Base-by-base conservation (phyloP, 208 protist species). In the Trichomonas tenax region DNA sequence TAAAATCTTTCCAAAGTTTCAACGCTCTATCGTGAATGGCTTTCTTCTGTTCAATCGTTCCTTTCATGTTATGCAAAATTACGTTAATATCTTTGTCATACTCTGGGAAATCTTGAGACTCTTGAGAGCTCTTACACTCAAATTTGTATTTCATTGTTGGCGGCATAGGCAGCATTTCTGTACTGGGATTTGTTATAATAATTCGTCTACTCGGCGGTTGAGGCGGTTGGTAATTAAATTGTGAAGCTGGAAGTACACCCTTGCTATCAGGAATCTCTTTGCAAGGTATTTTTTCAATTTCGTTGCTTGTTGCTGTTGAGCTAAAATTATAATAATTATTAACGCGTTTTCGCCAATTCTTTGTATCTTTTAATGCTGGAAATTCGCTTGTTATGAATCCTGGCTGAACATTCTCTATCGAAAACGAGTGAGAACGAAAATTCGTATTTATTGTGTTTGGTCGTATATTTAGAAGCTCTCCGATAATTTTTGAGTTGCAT, bases 371-470 rank as follows among this genome's bases (percentile, higher is more conserved):
- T 10, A 93, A 6, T 11, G 21, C 10, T 21, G 86, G 86, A 93
- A 93, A 93, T 15, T 93, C 44, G 2, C 31, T 9, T 34, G 2
- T 2, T 48, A 93, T 48, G 31, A 48, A 8, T 0, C 9, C 0
- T 34, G 36, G 15, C 4, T 93, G 15, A 11, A 6, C 15, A 36
- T 34, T 48, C 9, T 38, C 44, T 26, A 93, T 93, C 4, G 17
- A 9, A 38, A 93, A 93, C 17, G 26, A 48, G 31, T 93, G 86
- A 38, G 40, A 41, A 17, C 86, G 86, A 93, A 93, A 93, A 51
- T 93, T 93, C 1, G 86, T 93, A 93, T 93, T 93, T 17, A 93
- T 93, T 51, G 86, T 48, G 51, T 93, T 93, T 38, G 86, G 10
- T 51, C 34, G 9, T 38, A 93, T 48, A 51, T 93, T 51, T 38